Percentiles rank a stretch among this genome's conserved stretches.
Evolutionary conservation across 345 rosid species (phyloP).

Genomic region (Populus deltoides): DNA sequence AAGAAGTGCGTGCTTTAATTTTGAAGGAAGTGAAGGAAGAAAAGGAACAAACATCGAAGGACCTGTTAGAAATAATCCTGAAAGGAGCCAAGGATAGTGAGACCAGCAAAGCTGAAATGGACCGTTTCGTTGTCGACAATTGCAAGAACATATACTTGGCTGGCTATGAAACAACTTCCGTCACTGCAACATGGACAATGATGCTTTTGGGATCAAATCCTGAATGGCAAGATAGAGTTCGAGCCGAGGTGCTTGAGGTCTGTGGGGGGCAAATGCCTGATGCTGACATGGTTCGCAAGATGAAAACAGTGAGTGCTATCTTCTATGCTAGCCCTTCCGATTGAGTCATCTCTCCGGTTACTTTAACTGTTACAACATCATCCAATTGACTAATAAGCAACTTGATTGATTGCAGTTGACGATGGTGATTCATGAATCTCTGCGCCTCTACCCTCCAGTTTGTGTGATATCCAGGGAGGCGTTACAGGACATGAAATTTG

Average conservation of each 20-base stretch:
- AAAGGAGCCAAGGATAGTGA: conserved; percentile 11
- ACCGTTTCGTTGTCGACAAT: conserved; percentile 26
- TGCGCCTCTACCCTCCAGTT: conserved; percentile 17
- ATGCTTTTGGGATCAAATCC: conserved; percentile 35
- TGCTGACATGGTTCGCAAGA: conserved; percentile 20
- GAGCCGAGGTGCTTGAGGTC: conserved; percentile 17
- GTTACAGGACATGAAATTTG: not conserved
- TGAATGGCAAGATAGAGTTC: conserved; percentile 36
- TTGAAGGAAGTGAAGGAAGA: conserved; percentile 20
- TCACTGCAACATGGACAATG: conserved; percentile 33
- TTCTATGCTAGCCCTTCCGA: not conserved
- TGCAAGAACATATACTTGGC: conserved; percentile 42
- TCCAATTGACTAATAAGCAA: too few species aligned
- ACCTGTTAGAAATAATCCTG: conserved; percentile 25
- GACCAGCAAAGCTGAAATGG: not conserved
- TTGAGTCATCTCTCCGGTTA: not conserved
- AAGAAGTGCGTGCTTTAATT: conserved; percentile 22
- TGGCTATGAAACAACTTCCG: conserved; percentile 34
- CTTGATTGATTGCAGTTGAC: conserved; percentile 1
- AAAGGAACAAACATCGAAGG: conserved; percentile 9
- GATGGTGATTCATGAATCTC: conserved; percentile 13
- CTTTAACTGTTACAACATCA: not conserved
- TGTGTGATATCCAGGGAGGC: conserved; percentile 7
- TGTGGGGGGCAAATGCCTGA: conserved; percentile 17
- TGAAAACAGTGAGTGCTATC: conserved; percentile 29